These are phyloP conservation scores for Lactifluus piperatus DNA, from an alignment of 768 basidiomycete species.

Conservation along the genomic window DNA sequence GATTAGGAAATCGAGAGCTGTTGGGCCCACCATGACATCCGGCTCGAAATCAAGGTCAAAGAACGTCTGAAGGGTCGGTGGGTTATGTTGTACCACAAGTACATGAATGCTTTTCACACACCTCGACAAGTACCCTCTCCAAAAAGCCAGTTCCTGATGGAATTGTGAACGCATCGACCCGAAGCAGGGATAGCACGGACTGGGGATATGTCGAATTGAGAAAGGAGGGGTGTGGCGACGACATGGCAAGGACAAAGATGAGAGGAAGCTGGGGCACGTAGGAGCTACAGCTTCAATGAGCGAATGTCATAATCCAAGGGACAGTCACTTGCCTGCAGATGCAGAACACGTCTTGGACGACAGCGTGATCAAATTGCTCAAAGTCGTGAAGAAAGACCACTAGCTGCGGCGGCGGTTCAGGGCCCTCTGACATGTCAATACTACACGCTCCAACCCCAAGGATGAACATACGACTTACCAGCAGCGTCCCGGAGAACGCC, in stretches of 20 bases:
- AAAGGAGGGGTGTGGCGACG: conserved; percentile 46
- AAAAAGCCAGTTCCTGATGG: conserved; percentile 42
- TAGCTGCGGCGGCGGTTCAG: conserved; percentile 31
- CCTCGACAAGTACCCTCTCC: conserved; percentile 48
- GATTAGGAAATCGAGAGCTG: conserved; percentile 42
- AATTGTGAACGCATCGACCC: conserved; percentile 42
- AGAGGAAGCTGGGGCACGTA: conserved; percentile 47
- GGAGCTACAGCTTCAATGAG: conserved; percentile 32
- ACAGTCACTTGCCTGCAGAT: conserved; percentile 49
- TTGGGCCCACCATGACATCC: conserved; percentile 51
- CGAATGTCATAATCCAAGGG: background rate
- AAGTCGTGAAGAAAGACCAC: conserved; percentile 64
- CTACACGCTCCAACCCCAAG: conserved; percentile 3
- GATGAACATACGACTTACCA: background rate
- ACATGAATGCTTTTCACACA: conserved; percentile 22
- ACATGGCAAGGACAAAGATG: conserved; percentile 54
- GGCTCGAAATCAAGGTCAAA: conserved; percentile 57
- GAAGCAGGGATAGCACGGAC: conserved; percentile 47
- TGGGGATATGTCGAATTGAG: conserved; percentile 53
- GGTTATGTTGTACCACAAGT: background rate
- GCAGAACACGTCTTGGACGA: conserved; percentile 62
- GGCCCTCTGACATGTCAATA: conserved; percentile 13
- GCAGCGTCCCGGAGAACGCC: conserved; percentile 29
- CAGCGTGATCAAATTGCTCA: conserved; percentile 53
- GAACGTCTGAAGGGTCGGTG: conserved; percentile 39